Conservation (phyloP, 2,329 filamentous ascomycete species). For the Microascus cirrosus region DNA sequence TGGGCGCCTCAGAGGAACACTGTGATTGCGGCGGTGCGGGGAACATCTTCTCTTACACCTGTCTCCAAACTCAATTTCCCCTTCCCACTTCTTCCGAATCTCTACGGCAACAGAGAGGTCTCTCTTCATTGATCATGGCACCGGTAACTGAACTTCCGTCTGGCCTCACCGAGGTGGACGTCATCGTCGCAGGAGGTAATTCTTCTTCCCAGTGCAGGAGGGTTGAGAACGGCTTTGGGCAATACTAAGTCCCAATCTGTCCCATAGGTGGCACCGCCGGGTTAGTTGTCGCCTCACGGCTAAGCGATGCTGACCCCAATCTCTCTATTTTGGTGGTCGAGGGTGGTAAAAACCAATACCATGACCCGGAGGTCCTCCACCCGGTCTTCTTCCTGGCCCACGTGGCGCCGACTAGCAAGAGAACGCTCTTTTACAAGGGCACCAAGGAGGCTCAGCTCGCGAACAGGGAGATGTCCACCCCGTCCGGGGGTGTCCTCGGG, state of each 20-base stretch:
- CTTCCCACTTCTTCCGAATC: neutral
- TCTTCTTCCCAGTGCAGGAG: neutral
- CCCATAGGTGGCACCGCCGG: conserved; percentile 15
- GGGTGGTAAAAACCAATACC: conserved; percentile 14
- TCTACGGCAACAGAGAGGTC: neutral
- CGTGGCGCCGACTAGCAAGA: conserved; percentile 11
- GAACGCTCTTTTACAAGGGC: conserved; percentile 12
- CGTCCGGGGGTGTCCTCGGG: conserved; percentile 16
- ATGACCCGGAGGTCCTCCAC: conserved; percentile 13
- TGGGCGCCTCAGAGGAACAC: too few relatives aligned
- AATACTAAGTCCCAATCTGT: neutral
- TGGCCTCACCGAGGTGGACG: conserved; percentile 9
- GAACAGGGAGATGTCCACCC: conserved; percentile 9
- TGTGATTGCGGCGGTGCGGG: too few relatives aligned
- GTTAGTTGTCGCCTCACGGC: conserved; percentile 14
- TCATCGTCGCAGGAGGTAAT: conserved; percentile 12
- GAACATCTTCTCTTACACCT: too few relatives aligned
- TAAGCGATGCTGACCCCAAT: conserved; percentile 14
- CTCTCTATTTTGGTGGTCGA: conserved; percentile 17
- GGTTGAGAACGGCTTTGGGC: neutral
- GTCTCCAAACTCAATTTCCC: too few relatives aligned
- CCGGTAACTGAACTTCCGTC: neutral
- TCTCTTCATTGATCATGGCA: neutral
- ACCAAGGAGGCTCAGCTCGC: conserved; percentile 13
- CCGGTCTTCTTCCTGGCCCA: conserved; percentile 12